A percentile compares a stretch with the other conserved stretches of the same genome.
Conservation (phyloP, 139 green algal species). For the Chlamydomonas applanata region DNA sequence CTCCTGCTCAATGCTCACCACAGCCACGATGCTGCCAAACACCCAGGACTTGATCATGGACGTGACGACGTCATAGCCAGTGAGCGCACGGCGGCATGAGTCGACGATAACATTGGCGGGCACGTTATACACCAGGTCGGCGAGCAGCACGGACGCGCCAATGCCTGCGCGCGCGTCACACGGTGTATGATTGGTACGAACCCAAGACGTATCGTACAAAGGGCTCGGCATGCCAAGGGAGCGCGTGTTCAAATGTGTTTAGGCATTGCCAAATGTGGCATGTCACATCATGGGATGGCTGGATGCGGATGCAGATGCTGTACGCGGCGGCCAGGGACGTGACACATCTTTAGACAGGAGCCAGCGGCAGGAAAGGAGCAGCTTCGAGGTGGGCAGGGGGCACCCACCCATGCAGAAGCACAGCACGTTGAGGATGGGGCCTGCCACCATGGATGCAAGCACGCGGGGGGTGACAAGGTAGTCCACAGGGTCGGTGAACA, state of each 20-base stretch:
- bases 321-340: too few species aligned
- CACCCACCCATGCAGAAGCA: conserved; percentile 92
- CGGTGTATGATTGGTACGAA: too few species aligned
- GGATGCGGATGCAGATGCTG: too few species aligned
- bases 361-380: too few species aligned
- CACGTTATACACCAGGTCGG: conserved; percentile 92
- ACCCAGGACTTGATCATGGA: conserved; percentile 91
- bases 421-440: conserved; percentile 92
- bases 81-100: conserved; percentile 76
- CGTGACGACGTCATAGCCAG: conserved; percentile 85
- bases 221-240: too few species aligned
- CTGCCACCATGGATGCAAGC: conserved; percentile 88
- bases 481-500: conserved; percentile 95
- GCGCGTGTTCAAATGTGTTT: too few species aligned
- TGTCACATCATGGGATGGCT: too few species aligned
- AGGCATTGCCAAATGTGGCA: too few species aligned
- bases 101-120: conserved; percentile 95
- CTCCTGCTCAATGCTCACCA: conserved; percentile 57
- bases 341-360: too few species aligned
- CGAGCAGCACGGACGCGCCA: conserved; percentile 83
- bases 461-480: conserved; percentile 96
- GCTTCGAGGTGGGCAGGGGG: neutral
- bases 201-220: too few species aligned
- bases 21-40: conserved; percentile 87
- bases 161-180: conserved; percentile 75